Percentiles rank a stretch among this genome's conserved stretches.
These are phyloP conservation scores for Lecanicillium sp. DNA, from an alignment of 2,329 filamentous ascomycete genomes.

Conservation along the genomic window DNA sequence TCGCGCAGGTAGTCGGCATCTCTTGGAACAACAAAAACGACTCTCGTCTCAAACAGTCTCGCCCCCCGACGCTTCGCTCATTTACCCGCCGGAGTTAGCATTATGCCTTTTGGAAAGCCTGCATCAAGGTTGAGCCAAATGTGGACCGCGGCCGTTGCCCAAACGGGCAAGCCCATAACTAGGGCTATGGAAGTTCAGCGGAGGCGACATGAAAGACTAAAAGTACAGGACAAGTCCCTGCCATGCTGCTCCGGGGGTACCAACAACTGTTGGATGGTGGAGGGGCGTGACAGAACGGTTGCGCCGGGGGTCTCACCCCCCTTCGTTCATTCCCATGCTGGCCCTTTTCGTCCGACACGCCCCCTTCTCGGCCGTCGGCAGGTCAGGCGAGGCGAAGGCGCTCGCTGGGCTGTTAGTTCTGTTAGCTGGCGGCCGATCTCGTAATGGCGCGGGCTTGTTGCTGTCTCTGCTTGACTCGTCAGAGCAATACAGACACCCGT, in stretches of 20 bases:
- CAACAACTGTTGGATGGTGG: no score
- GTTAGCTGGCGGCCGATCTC: constrained; percentile 12
- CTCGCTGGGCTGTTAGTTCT: constrained; percentile 12
- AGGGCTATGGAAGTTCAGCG: constrained; percentile 11
- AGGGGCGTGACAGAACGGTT: no score
- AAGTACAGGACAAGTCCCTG: background rate
- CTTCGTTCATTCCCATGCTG: no score
- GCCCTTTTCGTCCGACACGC: no score
- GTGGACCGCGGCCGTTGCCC: constrained; percentile 7
- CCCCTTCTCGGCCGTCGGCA: constrained; percentile 12
- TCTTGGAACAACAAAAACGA: no score
- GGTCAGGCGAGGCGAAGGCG: constrained; percentile 11
- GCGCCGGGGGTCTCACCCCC: no score
- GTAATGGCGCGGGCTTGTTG: background rate
- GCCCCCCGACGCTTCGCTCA: constrained; percentile 4
- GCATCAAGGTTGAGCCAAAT: constrained; percentile 2
- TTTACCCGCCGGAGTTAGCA: constrained; percentile 5
- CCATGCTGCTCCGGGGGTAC: background rate
- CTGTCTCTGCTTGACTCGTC: background rate
- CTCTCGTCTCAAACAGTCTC: background rate
- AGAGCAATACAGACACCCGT: background rate
- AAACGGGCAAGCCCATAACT: constrained; percentile 3
- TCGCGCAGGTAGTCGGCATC: no score
- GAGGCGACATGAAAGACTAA: constrained; percentile 2
- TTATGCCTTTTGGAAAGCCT: background rate